phyloP scores from a whole-genome alignment of 805 yeast species.

The Metschnikowia lochheadii region DNA sequence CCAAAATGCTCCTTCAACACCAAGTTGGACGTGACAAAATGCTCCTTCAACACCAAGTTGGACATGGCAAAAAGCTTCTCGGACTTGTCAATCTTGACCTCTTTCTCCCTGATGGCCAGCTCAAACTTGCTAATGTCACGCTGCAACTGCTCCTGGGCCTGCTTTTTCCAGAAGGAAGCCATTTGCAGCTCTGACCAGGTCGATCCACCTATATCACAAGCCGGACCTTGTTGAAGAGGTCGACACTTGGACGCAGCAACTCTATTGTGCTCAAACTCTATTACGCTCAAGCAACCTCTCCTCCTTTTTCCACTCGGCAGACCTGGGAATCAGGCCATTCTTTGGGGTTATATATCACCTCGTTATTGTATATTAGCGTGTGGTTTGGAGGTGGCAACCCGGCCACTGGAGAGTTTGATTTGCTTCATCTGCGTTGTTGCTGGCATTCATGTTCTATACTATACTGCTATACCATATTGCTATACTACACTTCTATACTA shows the following conservation, averaged over 20 bases:
- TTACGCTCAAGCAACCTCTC: conserved; percentile 58
- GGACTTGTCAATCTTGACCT: conserved; percentile 19
- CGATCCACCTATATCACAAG: no score
- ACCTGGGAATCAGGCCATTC: conserved; percentile 59
- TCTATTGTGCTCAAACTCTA: no score
- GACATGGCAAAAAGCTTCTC: conserved; percentile 19
- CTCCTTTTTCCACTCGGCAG: conserved; percentile 64
- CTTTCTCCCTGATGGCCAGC: conserved; percentile 35
- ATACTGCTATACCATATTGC: no score
- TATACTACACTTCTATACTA: no score
- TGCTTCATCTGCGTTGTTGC: neutral
- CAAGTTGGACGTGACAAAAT: no score
- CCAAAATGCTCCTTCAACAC: no score
- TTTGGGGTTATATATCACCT: conserved; percentile 50
- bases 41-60: conserved; percentile 17
- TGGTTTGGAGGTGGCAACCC: conserved; percentile 49
- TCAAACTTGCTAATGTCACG: conserved; percentile 51
- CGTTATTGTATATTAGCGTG: conserved; percentile 50
- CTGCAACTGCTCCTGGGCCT: conserved; percentile 64
- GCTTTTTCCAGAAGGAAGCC: no score
- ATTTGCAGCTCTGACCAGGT: no score
- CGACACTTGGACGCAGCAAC: conserved; percentile 69
- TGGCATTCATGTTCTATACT: no score
- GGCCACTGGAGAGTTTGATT: conserved; percentile 20
- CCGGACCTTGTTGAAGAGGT: no score